Percentiles rank a stretch among this genome's conserved stretches.
Conservation (phyloP, 345 rosid genomes). For the Citrus australasica region DNA sequence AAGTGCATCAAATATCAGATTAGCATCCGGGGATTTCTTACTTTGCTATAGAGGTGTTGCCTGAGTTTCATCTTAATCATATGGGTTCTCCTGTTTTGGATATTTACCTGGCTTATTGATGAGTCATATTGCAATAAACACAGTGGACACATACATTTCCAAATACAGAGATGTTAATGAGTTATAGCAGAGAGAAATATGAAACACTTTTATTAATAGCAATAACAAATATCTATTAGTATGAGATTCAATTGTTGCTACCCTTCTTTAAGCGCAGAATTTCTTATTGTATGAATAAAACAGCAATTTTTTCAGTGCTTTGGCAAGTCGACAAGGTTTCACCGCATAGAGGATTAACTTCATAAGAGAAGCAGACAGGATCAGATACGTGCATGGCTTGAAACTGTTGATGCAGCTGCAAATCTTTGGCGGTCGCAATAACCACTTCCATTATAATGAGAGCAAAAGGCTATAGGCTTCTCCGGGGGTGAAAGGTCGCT, state of each 20-base stretch:
- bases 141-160: neutral
- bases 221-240: neutral
- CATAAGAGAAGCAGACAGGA: slow-evolving; percentile 50
- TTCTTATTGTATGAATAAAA: neutral
- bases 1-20: too few species aligned
- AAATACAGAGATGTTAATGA: neutral
- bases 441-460: slow-evolving; percentile 58
- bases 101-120: neutral
- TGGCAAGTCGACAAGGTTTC: slow-evolving; percentile 20
- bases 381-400: slow-evolving; percentile 66
- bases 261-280: neutral
- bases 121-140: neutral
- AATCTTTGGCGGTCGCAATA: slow-evolving; percentile 75
- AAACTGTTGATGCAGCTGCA: slow-evolving; percentile 54
- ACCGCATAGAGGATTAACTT: slow-evolving; percentile 76
- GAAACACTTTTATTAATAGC: neutral
- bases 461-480: slow-evolving; percentile 58
- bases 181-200: neutral
- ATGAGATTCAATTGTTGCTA: neutral
- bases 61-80: neutral
- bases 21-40: too few species aligned
- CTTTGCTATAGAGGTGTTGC: too few species aligned
- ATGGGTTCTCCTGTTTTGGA: neutral
- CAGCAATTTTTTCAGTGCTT: neutral
- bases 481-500: slow-evolving; percentile 48